Base-by-base conservation (phyloP, 768 basidiomycete species). In the Tubosaeta sp. region DNA sequence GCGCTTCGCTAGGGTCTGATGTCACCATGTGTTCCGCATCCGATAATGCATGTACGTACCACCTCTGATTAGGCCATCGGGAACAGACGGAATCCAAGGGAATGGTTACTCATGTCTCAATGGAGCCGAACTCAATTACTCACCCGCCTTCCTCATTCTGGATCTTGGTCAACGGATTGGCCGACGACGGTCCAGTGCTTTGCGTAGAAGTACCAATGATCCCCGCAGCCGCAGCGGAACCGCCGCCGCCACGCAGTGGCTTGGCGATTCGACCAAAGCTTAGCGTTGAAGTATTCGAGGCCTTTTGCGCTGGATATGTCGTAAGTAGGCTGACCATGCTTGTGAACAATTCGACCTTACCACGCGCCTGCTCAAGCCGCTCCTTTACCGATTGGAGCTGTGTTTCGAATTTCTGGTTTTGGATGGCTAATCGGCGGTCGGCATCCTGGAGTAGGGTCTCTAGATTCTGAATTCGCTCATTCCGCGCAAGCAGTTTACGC, bases 401-500 rank as follows among this genome's bases (percentile, higher is more conserved):
- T 37, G 84, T 81, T 72, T 97, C 94, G 73, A 94, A 95, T 72
- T 94, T 97, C 79, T 91, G 85, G 70, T 97, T 94, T 76, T 95
- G 91, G 54, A 88, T 71, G n/a, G 87, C 86, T 55, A 97, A 75
- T 61, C 94, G 83, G 42, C 92, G 86, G 73, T 98, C 94, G 41
- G 95, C 92, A 61, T 95, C 93, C 63, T 93, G 93, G 27, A 98
- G 78, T 34, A 97, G 74, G 4, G 87, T 84, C 71, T 99, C 97
- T 56, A 99, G 79, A 71, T 93, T 95, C 74, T 94, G 89, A 74
- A 99, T 98, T 61, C 97, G 87, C 70, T 98, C 97, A 65, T 97
- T 97, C 51, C 97, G 85, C 34, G 95, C 93, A 60, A 97, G 80
- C 26, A 99, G 74, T 73, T 97, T 97, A 62, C 95, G 88, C 71